phyloP scores from a whole-genome alignment of 2,329 filamentous ascomycete species.

The Trichoderma semiorbis region DNA sequence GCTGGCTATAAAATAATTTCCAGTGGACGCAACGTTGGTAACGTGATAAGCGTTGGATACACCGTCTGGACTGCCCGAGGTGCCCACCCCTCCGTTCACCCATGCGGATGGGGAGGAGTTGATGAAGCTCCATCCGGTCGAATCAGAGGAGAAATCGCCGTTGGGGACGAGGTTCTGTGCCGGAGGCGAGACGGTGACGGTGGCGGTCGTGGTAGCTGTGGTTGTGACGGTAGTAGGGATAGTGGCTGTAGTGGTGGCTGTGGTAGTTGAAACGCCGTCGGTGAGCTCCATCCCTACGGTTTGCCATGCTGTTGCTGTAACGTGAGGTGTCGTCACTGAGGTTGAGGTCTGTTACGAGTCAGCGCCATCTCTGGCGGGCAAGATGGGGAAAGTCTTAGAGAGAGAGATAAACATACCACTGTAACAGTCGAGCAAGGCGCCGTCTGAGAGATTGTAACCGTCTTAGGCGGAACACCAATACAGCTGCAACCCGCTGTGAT shows the following conservation, averaged over 20 bases:
- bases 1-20: background rate
- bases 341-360: slow-evolving; percentile 1
- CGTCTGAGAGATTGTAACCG: slow-evolving; percentile 21
- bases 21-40: background rate
- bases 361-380: background rate
- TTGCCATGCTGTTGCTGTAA: slow-evolving; percentile 4
- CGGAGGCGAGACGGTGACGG: background rate
- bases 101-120: background rate
- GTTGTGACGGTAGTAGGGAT: background rate
- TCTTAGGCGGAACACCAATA: slow-evolving; percentile 25
- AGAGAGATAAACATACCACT: slow-evolving; percentile 11
- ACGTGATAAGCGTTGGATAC: background rate
- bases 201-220: background rate
- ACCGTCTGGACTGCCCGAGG: background rate
- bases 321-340: background rate
- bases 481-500: slow-evolving; percentile 27
- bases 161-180: slow-evolving; percentile 5
- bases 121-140: background rate
- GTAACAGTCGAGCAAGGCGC: slow-evolving; percentile 17
- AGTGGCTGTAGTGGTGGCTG: background rate
- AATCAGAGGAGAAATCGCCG: slow-evolving; percentile 2
- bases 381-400: background rate
- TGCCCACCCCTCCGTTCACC: background rate
- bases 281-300: background rate
- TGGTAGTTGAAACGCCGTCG: background rate